Evolutionary conservation across 768 basidiomycete genomes (phyloP).

Genomic region (Tulasnella sp.): DNA sequence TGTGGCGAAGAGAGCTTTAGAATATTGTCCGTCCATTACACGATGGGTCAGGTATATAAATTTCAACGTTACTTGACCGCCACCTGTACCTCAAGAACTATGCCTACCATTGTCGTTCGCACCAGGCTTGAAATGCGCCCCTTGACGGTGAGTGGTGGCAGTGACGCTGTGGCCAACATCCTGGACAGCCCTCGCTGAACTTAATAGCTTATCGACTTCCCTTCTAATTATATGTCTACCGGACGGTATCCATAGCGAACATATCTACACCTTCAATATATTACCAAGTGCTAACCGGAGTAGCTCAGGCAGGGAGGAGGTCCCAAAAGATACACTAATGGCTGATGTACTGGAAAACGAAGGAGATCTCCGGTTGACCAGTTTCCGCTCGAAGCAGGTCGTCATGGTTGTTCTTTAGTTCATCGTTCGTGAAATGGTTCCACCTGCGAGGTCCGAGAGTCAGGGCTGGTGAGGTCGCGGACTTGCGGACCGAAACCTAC

Average conservation of each 20-base stretch:
- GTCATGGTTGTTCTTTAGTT: conserved; percentile 88
- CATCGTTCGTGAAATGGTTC: conserved; percentile 92
- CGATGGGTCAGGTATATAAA: too few species aligned
- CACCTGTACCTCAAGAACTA: too few species aligned
- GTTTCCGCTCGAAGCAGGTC: conserved; percentile 88
- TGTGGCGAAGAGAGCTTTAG: too few species aligned
- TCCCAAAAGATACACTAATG: too few species aligned
- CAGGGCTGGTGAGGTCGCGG: not conserved
- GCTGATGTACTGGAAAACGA: conserved; percentile 94
- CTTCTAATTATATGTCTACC: not conserved
- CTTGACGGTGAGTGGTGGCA: too few species aligned
- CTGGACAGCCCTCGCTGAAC: not conserved
- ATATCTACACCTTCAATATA: not conserved
- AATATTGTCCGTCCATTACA: too few species aligned
- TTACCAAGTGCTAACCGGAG: not conserved
- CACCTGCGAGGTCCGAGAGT: conserved; percentile 46
- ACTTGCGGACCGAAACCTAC: conserved; percentile 44
- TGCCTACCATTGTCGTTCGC: too few species aligned
- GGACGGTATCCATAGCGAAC: not conserved
- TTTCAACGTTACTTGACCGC: too few species aligned
- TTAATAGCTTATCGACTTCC: not conserved
- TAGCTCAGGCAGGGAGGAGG: too few species aligned
- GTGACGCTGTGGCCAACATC: too few species aligned
- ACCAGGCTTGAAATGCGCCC: too few species aligned
- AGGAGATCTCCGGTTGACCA: conserved; percentile 76